phyloP scores from a whole-genome alignment of 495 filamentous ascomycete species.

The Rostrohypoxylon terebratum region DNA sequence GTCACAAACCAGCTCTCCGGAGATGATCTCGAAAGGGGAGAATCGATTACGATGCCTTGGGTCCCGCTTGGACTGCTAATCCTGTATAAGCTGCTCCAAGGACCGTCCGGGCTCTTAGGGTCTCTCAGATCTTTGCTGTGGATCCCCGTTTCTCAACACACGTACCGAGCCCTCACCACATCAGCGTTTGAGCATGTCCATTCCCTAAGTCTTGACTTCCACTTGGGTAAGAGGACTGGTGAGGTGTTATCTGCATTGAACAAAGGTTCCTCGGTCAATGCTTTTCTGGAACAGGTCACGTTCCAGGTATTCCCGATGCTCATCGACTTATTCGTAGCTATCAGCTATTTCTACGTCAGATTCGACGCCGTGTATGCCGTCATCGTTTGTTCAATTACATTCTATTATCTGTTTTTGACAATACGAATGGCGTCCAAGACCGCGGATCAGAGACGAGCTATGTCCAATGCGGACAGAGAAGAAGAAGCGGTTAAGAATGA shows the following conservation, averaged over 20 bases:
- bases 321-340: slow-evolving; percentile 86
- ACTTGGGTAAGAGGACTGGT: slow-evolving; percentile 95
- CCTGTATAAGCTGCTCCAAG: slow-evolving; percentile 85
- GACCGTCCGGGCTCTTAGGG: slow-evolving; percentile 84
- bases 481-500: slow-evolving; percentile 99
- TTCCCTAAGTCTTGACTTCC: slow-evolving; percentile 92
- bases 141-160: slow-evolving; percentile 97
- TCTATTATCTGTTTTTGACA: slow-evolving; percentile 94
- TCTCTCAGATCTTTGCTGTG: slow-evolving; percentile 85
- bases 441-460: slow-evolving; percentile 87
- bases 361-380: slow-evolving; percentile 95
- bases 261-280: slow-evolving; percentile 96
- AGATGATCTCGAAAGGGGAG: slow-evolving; percentile 45
- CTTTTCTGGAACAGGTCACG: slow-evolving; percentile 93
- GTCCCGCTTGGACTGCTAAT: slow-evolving; percentile 79
- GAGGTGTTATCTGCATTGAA: slow-evolving; percentile 95
- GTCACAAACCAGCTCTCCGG: slow-evolving; percentile 74
- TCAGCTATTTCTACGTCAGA: slow-evolving; percentile 81
- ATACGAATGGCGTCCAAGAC: slow-evolving; percentile 95
- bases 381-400: slow-evolving; percentile 90
- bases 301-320: slow-evolving; percentile 97
- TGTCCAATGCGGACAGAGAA: slow-evolving; percentile 93
- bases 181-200: slow-evolving; percentile 98
- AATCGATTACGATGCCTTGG: slow-evolving; percentile 48
- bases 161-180: slow-evolving; percentile 92